phyloP scores from a whole-genome alignment of 371 early-diverging fungal species.

The Mortierella polycephala region DNA sequence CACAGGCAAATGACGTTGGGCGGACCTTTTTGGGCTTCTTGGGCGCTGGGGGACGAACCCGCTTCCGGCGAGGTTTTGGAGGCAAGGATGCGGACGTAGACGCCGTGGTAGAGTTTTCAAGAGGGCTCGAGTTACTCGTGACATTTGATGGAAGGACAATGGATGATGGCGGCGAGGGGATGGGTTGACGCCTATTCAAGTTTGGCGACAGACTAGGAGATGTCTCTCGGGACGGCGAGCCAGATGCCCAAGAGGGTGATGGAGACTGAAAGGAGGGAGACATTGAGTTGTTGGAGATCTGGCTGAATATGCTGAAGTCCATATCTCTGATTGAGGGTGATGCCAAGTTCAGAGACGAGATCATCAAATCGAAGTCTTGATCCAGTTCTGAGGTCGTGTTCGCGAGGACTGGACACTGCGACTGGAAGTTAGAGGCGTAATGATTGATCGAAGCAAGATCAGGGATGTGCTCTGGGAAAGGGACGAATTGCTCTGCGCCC shows the following conservation, averaged over 20 bases:
- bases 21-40: constrained; percentile 34
- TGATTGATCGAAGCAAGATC: constrained; percentile 9
- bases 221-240: constrained; percentile 12
- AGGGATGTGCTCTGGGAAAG: constrained; percentile 12
- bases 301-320: background rate
- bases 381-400: constrained; percentile 23
- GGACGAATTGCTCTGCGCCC: constrained; percentile 21
- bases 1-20: constrained; percentile 43
- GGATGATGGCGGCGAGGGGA: background rate
- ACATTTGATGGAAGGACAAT: background rate
- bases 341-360: constrained; percentile 20
- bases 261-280: constrained; percentile 13
- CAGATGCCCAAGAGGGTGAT: constrained; percentile 17
- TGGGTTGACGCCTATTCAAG: background rate
- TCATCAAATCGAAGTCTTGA: constrained; percentile 30
- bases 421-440: constrained; percentile 11
- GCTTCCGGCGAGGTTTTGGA: constrained; percentile 11
- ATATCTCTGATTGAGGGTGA: background rate
- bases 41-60: constrained; percentile 22
- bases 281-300: background rate
- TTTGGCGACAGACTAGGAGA: constrained; percentile 21
- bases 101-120: background rate
- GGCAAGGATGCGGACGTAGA: constrained; percentile 2
- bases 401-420: constrained; percentile 12
- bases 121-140: background rate